phyloP scores from a whole-genome alignment of 495 filamentous ascomycete species.

The Aspergillus olivimuriae region DNA sequence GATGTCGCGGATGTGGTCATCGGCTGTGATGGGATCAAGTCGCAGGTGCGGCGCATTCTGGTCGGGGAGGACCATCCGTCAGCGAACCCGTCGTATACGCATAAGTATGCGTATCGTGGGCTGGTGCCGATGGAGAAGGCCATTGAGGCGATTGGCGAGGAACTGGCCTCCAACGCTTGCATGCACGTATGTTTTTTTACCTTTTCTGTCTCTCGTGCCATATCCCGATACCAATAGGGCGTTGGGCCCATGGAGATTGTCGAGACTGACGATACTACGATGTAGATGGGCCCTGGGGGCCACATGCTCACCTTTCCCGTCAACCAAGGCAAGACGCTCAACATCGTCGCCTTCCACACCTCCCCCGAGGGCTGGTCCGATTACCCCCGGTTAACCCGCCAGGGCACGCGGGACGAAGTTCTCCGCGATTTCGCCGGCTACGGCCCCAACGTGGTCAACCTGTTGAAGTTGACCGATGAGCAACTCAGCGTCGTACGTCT shows the following conservation, averaged over 20 bases:
- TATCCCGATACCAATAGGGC: no score
- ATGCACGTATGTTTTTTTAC: constrained; percentile 26
- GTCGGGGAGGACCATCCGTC: constrained; percentile 33
- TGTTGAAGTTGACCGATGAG: constrained; percentile 17
- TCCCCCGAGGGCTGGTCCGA: constrained; percentile 31
- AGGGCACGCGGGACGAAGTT: constrained; percentile 27
- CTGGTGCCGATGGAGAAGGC: constrained; percentile 48
- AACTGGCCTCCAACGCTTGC: constrained; percentile 35
- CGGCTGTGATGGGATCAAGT: constrained; percentile 57
- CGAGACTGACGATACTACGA: background rate
- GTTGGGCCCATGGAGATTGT: no score
- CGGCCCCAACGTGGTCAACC: constrained; percentile 22
- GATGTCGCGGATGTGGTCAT: constrained; percentile 41
- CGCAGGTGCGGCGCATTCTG: constrained; percentile 35
- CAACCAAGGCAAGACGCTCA: constrained; percentile 36
- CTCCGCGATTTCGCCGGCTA: constrained; percentile 30
- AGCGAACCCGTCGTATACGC: constrained; percentile 34
- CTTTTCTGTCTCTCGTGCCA: no score
- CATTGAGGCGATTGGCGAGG: constrained; percentile 39
- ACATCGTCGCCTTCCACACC: constrained; percentile 32
- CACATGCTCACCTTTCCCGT: constrained; percentile 46
- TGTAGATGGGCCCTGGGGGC: constrained; percentile 36
- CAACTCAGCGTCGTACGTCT: constrained; percentile 19
- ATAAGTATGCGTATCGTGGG: constrained; percentile 46
- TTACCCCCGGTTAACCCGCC: constrained; percentile 18